Evolutionary conservation across 1,284 basidiomycete species (phyloP).

Genomic region (Salmacisia buchloeana): DNA sequence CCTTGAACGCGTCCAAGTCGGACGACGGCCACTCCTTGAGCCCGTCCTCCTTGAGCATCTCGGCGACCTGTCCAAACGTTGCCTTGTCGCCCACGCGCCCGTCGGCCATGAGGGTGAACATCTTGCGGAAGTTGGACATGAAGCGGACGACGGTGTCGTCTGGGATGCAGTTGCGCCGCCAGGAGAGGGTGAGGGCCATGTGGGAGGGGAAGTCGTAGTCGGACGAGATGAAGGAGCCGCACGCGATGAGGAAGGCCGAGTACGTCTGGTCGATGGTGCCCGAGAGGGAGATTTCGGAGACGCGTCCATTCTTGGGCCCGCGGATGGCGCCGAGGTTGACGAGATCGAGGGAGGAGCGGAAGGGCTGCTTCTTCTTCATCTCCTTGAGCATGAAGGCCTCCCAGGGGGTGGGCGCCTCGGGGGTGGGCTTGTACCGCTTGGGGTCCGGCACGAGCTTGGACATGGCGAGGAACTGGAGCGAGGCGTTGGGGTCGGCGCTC

Average conservation of each 20-base stretch:
- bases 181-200: background rate
- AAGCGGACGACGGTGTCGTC: background rate
- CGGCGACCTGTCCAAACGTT: background rate
- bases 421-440: background rate
- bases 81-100: background rate
- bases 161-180: background rate
- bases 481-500: background rate
- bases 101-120: background rate
- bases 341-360: background rate
- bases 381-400: background rate
- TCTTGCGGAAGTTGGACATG: background rate
- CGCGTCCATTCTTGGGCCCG: slow-evolving; percentile 1
- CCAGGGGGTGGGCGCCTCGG: background rate
- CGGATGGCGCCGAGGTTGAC: slow-evolving; percentile 1
- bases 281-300: background rate
- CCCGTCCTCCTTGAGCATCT: background rate
- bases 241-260: background rate
- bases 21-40: background rate
- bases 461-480: background rate
- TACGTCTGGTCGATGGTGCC: slow-evolving; percentile 5
- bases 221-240: background rate
- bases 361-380: slow-evolving; percentile 3
- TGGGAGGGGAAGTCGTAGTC: background rate
- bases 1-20: background rate
- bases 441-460: background rate